Conservation (phyloP, 2,329 filamentous ascomycete genomes). For the Phialemonium atrogriseum region DNA sequence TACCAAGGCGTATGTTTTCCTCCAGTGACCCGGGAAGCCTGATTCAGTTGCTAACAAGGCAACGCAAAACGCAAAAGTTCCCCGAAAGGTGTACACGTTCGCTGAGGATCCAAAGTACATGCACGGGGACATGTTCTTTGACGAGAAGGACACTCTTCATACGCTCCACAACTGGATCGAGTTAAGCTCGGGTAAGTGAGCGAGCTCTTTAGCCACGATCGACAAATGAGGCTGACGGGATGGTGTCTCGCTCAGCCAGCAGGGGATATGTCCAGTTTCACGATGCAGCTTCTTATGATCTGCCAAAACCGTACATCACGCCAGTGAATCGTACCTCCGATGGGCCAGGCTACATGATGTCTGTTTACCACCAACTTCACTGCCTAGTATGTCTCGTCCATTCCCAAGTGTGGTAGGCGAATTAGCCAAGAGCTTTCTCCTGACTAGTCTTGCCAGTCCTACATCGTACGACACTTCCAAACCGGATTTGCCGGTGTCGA, state of each 20-base stretch:
- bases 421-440: no score
- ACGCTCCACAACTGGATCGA: conserved; percentile 27
- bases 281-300: conserved; percentile 18
- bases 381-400: conserved; percentile 15
- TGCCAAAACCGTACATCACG: conserved; percentile 21
- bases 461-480: conserved; percentile 24
- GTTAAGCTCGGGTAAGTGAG: conserved; percentile 19
- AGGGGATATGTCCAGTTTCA: conserved; percentile 24
- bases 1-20: conserved; percentile 21
- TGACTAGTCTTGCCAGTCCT: conserved; percentile 13
- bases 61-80: conserved; percentile 14
- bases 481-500: conserved; percentile 23
- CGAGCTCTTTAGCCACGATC: neutral
- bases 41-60: conserved; percentile 5
- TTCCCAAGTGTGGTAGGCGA: neutral
- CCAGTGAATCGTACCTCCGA: conserved; percentile 19
- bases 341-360: conserved; percentile 28
- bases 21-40: neutral
- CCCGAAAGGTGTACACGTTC: conserved; percentile 25
- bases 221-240: conserved; percentile 1
- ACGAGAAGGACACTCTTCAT: conserved; percentile 20
- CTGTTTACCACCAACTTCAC: conserved; percentile 30
- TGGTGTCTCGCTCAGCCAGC: conserved; percentile 11
- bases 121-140: conserved; percentile 25
- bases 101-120: conserved; percentile 21